Evolutionary conservation across 2,329 filamentous ascomycete species (phyloP), one percentile per base, ranked within the genome.

Genomic region (Rhinocladiella similis): DNA sequence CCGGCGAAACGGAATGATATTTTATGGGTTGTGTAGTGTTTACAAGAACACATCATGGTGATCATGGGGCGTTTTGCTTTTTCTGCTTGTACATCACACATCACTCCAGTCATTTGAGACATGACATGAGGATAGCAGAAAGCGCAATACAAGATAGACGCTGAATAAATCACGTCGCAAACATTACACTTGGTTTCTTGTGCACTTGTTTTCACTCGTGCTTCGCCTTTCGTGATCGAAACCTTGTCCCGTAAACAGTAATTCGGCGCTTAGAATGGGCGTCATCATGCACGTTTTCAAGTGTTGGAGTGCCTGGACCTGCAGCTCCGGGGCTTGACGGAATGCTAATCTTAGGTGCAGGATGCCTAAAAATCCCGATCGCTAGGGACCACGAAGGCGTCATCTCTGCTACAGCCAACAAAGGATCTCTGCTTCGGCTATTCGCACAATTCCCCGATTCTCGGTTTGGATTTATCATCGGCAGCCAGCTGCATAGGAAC

Each of bases 21-120:
- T 56, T 59, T 49, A 59, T 54, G 58, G 61, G 49, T 54, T 63
- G 54, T 59, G 54, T 59, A 61, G 54, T 36, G 55, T 60, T 58
- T 43, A 46, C 38, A 60, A 33, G 54, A 49, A 59, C 53, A 57
- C 52, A 62, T 61, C 47, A 58, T 47, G 53, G 59, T 53, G 53
- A 51, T 53, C 51, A 53, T 55, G 61, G 61, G 58, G 47, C 42
- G 29, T 55, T 57, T 50, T 29, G 61, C 54, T 53, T 56, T 63
- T 54, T 56, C 59, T 63, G 59, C 56, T 55, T 63, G 61, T 63
- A 63, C 53, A 59, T 60, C 56, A 62, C 36, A 48, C 52, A 59
- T 47, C 43, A 51, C 35, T 47, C 54, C 57, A 59, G 58, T 59
- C 60, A 63, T 51, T 27, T 42, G 42, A 53, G 49, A 53, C 42